Conservation (phyloP, 225 moss, liverwort and hornwort species). For the Straminergon stramineum region DNA sequence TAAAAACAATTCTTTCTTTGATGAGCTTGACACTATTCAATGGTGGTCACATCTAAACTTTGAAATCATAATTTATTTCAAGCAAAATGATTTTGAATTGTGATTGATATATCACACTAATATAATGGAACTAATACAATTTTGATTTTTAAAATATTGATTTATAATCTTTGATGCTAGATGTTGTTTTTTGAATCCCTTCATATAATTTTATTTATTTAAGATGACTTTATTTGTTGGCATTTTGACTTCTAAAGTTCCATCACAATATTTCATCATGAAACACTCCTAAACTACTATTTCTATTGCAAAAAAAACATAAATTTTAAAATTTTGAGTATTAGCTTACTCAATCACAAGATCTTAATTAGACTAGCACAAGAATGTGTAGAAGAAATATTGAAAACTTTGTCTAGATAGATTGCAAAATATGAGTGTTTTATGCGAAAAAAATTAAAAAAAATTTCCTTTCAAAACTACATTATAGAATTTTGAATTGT, state of each 20-base stretch:
- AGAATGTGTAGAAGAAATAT: neutral
- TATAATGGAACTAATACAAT: neutral
- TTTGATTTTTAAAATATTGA: neutral
- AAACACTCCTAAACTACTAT: neutral
- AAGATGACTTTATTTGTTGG: neutral
- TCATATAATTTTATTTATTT: neutral
- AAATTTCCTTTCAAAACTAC: neutral
- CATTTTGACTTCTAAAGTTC: neutral
- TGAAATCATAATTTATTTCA: neutral
- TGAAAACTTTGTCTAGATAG: fast-evolving
- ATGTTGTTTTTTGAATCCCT: neutral
- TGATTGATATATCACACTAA: neutral
- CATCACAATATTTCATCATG: neutral
- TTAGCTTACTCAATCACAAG: fast-evolving
- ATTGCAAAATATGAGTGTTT: neutral
- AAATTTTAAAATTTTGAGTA: neutral
- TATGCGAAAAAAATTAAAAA: neutral
- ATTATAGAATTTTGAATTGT: no score
- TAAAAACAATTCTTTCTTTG: fast-evolving
- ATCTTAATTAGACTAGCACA: fast-evolving
- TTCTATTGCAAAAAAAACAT: neutral
- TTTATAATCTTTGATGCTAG: neutral
- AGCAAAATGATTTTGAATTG: neutral
- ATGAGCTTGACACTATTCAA: neutral
- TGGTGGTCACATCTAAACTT: neutral